Base-by-base conservation (phyloP, 1,139 yeast genomes). In the Zhuliangozyma parablackwelliae region DNA sequence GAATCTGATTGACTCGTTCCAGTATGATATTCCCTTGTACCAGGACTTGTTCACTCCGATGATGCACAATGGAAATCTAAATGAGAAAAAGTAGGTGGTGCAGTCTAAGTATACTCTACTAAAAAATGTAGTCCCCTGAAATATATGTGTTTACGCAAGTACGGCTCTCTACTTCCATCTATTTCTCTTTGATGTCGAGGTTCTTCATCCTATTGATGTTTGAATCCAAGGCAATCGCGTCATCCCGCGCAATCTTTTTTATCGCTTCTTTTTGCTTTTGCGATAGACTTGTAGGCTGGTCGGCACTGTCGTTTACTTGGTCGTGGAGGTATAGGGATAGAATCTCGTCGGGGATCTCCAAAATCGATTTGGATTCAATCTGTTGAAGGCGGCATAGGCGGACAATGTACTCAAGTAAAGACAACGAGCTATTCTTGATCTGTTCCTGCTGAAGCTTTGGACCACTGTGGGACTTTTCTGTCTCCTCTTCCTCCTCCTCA, bases 261-360 rank as follows among this genome's bases (percentile, higher is more conserved):
- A 26, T 38, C 21, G 37, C 46, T 20, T 46, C 45, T 28, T 43
- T 48, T 25, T 36, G 47, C 35, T 45, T 47, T 27, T 48, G 50
- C 26, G 50, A 41, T 8, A 48, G 40, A 13, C 50, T 45, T 27
- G 47, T 48, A 0, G 65, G 64, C 28, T 56, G 41, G n/a, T 52
- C 41, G 6, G 41, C 33, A 60, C 61, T 26, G 12, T 23, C 27
- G 21, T 40, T 78, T 84, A 40, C 63, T 63, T 81, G 87, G 48
- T 85, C 89, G 34, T 75, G 72, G 26, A 86, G 59, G 48, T 82
- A 85, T 2, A 80, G 53, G 8, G 82, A 61, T 13, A 86, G 61
- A 20, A 84, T 71, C 53, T 85, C 95, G 53, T 86, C 95, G 12
- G 75, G 72, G 10, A 81, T 73, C 3, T 73, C 63, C 20, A 79